Percentiles rank a stretch among this genome's conserved stretches.
Conservation (phyloP, 805 yeast species). For the Candida khao-thaluensis region DNA sequence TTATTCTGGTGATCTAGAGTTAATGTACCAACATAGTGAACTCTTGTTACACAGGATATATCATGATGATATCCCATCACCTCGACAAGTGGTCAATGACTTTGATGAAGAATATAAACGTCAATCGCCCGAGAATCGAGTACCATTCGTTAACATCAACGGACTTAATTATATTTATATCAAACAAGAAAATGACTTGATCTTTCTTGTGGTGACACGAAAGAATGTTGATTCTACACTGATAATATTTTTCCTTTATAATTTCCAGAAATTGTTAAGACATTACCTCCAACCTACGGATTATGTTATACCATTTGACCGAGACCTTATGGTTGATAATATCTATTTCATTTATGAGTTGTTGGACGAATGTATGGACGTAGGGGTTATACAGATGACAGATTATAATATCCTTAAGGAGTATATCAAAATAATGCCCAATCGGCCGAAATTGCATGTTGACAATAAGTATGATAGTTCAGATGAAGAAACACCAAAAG, state of each 20-base stretch:
- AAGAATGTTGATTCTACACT: slow-evolving; percentile 58
- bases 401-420: slow-evolving; percentile 77
- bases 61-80: slow-evolving; percentile 30
- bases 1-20: slow-evolving; percentile 31
- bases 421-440: slow-evolving; percentile 61
- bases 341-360: slow-evolving; percentile 73
- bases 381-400: slow-evolving; percentile 82
- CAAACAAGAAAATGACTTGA: slow-evolving; percentile 43
- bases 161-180: slow-evolving; percentile 59
- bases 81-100: slow-evolving; percentile 20
- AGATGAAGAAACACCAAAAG: slow-evolving; percentile 10
- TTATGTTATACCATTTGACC: slow-evolving; percentile 35
- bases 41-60: slow-evolving; percentile 35
- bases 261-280: slow-evolving; percentile 28
- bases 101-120: slow-evolving; percentile 25
- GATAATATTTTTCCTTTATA: slow-evolving; percentile 53
- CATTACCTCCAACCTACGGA: slow-evolving; percentile 24
- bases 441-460: slow-evolving; percentile 19
- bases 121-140: slow-evolving; percentile 20
- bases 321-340: slow-evolving; percentile 69
- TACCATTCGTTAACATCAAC: slow-evolving; percentile 46
- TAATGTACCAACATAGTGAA: slow-evolving; percentile 27
- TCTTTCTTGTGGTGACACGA: slow-evolving; percentile 41
- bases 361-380: slow-evolving; percentile 88
- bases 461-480: slow-evolving; percentile 7